Evolutionary conservation across 257 asterid genomes (phyloP), one percentile per base, ranked within the genome.

Genomic region (Euphrasia confusa): DNA sequence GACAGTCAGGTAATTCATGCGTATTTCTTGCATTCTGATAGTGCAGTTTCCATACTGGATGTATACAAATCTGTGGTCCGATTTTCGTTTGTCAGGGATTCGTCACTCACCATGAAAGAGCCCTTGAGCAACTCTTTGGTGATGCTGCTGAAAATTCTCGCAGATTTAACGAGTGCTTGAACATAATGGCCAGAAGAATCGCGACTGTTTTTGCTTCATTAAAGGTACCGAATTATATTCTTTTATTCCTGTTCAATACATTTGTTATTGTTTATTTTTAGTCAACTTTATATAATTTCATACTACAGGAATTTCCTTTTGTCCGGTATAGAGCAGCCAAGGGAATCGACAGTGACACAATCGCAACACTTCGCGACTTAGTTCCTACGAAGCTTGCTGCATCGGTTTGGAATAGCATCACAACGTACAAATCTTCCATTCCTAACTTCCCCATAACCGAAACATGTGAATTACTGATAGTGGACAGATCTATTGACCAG

Each of bases 401-500:
- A 63, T 80, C 88, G 53, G 74, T 90, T 59, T 90, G 96, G 96
- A 78, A 85, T 72, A 60, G 18, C 68, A 76, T 90, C 67, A 49
- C 88, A 24, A 80, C 76, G 39, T 88, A 85, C 70, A 84, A 81
- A 75, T 56, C 91, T 35, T 80, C 82, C 47, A 84, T 82, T 68
- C 82, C 88, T 54, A 79, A 85, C 72, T 90, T 70, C 68, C 98
- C 98, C 24, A 79, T 83, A 71, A 75, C 75, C 52, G 98, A 90
- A 78, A 83, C 96, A 47, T 90, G 98, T 77, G 96, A 90, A 74
- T 70, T 90, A 61, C 86, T 90, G 67, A 88, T 90, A 76, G 68
- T 90, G 76, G 96, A 90, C 79, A 78, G 96, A 84, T 85, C 98
- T 58, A 60, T 90, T 69, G 98, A 88, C 80, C 95, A 80, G 98